phyloP scores from a whole-genome alignment of 352 stramenopile genomes.

The Pythium insidiosum region DNA sequence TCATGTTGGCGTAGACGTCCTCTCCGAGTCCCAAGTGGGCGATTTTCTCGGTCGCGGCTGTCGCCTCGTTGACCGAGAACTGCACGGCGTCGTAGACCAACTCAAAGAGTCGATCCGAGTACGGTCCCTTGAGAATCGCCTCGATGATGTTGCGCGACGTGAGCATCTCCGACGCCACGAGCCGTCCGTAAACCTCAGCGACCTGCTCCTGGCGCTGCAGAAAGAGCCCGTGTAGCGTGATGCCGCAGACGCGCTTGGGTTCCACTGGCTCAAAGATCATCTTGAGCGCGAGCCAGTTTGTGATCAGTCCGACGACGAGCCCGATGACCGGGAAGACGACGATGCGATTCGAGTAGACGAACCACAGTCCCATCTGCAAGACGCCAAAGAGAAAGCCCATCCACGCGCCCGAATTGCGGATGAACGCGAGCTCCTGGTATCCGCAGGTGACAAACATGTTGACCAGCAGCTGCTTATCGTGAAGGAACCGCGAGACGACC shows the following conservation, averaged over 20 bases:
- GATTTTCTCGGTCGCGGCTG: slow-evolving; percentile 68
- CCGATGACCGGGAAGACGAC: slow-evolving; percentile 88
- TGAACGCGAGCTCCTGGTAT: slow-evolving; percentile 89
- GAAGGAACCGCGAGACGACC: slow-evolving; percentile 91
- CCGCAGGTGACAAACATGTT: slow-evolving; percentile 93
- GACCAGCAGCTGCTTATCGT: slow-evolving; percentile 92
- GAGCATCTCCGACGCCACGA: slow-evolving; percentile 80
- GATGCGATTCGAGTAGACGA: slow-evolving; percentile 71
- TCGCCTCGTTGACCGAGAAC: slow-evolving; percentile 69
- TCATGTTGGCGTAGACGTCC: slow-evolving; percentile 77
- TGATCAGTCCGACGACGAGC: slow-evolving; percentile 93
- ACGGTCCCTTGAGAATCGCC: slow-evolving; percentile 81
- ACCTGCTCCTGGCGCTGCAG: slow-evolving; percentile 89
- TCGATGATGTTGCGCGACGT: slow-evolving; percentile 86
- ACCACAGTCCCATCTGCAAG: slow-evolving; percentile 88
- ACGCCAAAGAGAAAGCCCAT: slow-evolving; percentile 87
- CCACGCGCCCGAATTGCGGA: slow-evolving; percentile 86
- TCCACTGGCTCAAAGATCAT: slow-evolving; percentile 91
- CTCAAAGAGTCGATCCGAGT: slow-evolving; percentile 77
- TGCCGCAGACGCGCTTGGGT: slow-evolving; percentile 63
- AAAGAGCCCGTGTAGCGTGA: slow-evolving; percentile 94
- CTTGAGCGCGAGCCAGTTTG: slow-evolving; percentile 93
- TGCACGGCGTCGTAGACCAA: slow-evolving; percentile 86
- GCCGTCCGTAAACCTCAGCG: slow-evolving; percentile 78
- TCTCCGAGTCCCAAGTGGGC: slow-evolving; percentile 79